Percentiles rank a stretch among this genome's conserved stretches.
phyloP scores from a whole-genome alignment of 176 grass and related monocot species.

The Phoenix roebelenii region DNA sequence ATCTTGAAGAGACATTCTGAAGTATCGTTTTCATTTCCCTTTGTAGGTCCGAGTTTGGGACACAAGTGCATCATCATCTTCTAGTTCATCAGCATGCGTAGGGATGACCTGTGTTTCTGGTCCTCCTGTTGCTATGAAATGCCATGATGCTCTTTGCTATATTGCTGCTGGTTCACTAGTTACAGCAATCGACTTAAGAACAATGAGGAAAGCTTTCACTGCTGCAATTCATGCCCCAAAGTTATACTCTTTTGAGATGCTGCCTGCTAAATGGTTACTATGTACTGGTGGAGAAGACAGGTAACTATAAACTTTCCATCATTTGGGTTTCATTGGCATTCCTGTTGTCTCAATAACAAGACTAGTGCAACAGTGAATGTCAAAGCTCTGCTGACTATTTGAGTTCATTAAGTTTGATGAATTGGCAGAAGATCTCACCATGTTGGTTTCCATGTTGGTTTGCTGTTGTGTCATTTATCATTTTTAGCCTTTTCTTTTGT shows the following conservation, averaged over 20 bases:
- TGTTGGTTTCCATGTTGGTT: too few relatives aligned
- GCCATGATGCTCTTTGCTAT: constrained; percentile 59
- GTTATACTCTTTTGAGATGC: constrained; percentile 74
- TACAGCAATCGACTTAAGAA: constrained; percentile 59
- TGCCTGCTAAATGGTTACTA: constrained; percentile 72
- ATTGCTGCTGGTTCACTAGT: constrained; percentile 49
- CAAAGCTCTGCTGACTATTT: too few relatives aligned
- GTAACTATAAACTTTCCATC: constrained; percentile 28
- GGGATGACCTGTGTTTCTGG: constrained; percentile 43
- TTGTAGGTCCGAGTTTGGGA: constrained; percentile 86
- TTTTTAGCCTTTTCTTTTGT: too few relatives aligned
- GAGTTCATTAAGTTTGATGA: too few relatives aligned
- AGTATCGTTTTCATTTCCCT: constrained; percentile 4
- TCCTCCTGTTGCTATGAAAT: constrained; percentile 55
- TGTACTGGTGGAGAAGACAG: constrained; percentile 68
- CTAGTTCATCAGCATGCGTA: constrained; percentile 63
- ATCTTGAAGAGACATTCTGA: background rate
- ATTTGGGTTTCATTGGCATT: too few relatives aligned
- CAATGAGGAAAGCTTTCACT: constrained; percentile 75
- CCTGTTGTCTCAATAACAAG: too few relatives aligned
- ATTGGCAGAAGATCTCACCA: too few relatives aligned
- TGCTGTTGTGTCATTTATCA: too few relatives aligned
- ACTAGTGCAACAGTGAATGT: too few relatives aligned
- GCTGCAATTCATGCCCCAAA: constrained; percentile 25
- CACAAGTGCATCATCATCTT: constrained; percentile 35